Percentiles rank a stretch among this genome's conserved stretches.
Evolutionary conservation across 169 alveolate species (phyloP).

Genomic region (Miamiensis avidus): DNA sequence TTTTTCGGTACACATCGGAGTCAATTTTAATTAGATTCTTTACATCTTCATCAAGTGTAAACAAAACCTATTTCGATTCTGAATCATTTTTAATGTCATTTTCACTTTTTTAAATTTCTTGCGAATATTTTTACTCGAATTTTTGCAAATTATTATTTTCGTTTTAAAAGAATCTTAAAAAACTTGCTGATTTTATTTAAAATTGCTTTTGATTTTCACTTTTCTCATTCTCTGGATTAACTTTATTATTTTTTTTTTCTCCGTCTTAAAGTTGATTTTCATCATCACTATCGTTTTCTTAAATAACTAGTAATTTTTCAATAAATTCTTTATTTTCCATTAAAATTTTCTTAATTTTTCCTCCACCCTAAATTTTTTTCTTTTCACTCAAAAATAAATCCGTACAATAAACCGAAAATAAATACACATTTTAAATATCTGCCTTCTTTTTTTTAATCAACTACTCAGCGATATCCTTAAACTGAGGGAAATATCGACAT

Average conservation of each 20-base stretch:
- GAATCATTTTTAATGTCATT: not conserved
- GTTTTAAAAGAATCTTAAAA: no score
- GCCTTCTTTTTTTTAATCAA: conserved; percentile 5
- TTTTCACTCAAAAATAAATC: conserved; percentile 12
- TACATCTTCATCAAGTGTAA: conserved; percentile 3
- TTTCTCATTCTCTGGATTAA: not conserved
- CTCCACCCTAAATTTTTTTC: conserved; percentile 28
- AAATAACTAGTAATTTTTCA: not conserved
- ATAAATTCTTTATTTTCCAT: conserved; percentile 22
- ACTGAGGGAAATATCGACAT: not conserved
- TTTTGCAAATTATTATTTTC: not conserved
- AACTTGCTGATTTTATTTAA: not conserved
- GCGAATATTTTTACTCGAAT: not conserved
- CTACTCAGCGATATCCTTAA: not conserved
- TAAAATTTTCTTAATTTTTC: conserved; percentile 17
- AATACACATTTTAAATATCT: conserved; percentile 1
- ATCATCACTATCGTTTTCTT: not conserved
- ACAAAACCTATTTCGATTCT: no score
- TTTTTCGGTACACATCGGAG: conserved; percentile 1
- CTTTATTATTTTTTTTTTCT: no score
- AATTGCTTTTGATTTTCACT: not conserved
- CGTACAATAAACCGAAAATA: conserved; percentile 10
- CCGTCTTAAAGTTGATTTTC: not conserved
- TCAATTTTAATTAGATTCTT: conserved; percentile 19
- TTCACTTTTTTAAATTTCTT: not conserved